Conservation (phyloP, 345 rosid species). For the Fremontodendron californicum region DNA sequence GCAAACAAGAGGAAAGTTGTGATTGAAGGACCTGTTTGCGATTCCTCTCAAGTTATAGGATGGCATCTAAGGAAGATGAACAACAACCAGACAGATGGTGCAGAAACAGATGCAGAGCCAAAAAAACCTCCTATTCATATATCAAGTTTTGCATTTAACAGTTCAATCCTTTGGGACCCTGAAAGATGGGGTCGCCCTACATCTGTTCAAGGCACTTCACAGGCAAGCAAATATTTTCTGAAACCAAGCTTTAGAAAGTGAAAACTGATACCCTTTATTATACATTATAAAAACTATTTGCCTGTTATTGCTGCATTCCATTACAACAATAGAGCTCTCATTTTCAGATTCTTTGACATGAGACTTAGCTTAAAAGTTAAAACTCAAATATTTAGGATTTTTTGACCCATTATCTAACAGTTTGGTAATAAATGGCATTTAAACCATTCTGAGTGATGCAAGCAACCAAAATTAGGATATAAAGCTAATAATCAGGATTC, state of each 20-base stretch:
- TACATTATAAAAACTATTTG: neutral
- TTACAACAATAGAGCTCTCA: neutral
- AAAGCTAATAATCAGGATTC: too few species aligned
- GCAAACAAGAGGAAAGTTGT: slow-evolving; percentile 55
- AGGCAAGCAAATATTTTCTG: slow-evolving; percentile 30
- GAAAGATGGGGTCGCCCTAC: slow-evolving; percentile 92
- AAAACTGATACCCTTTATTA: neutral
- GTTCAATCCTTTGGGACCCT: slow-evolving; percentile 84
- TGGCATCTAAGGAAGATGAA: slow-evolving; percentile 64
- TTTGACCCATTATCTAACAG: neutral
- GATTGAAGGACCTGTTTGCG: slow-evolving; percentile 86
- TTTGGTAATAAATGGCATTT: neutral
- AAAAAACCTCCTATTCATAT: slow-evolving; percentile 50
- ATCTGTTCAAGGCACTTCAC: slow-evolving; percentile 53
- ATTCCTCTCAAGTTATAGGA: slow-evolving; percentile 77
- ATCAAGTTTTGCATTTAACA: slow-evolving; percentile 70
- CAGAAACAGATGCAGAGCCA: slow-evolving; percentile 2
- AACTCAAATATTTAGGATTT: too few species aligned
- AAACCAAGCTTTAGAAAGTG: neutral
- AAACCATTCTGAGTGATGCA: neutral
- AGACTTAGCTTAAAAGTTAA: too few species aligned
- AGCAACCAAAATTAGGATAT: neutral
- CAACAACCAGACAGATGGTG: slow-evolving; percentile 44
- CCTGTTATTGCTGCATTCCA: neutral
- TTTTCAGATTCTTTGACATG: neutral